A percentile compares a stretch with the other conserved stretches of the same genome.
Evolutionary conservation across 345 rosid genomes (phyloP).

Genomic region (Corchorus capsularis): DNA sequence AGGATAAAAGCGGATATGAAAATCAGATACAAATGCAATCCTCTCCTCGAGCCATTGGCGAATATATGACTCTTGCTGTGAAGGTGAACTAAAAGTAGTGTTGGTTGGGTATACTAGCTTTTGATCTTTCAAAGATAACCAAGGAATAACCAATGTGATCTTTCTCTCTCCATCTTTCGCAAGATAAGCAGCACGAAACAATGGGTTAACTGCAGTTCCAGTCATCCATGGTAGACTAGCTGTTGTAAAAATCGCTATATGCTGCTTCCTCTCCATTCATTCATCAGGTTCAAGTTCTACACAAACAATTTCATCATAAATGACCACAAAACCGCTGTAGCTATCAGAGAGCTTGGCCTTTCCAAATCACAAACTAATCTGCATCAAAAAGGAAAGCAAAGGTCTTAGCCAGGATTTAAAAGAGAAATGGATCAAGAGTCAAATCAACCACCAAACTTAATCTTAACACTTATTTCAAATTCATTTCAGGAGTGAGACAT

Average conservation of each 20-base stretch:
- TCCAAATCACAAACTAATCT: not conserved
- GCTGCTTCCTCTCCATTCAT: constrained; percentile 61
- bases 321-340: not conserved
- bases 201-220: constrained; percentile 94
- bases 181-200: constrained; percentile 94
- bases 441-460: not conserved
- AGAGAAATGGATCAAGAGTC: not conserved
- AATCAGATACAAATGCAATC: constrained; percentile 48
- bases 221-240: constrained; percentile 99
- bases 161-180: constrained; percentile 64
- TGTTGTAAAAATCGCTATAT: constrained; percentile 84
- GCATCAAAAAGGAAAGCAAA: not conserved
- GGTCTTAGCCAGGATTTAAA: not conserved
- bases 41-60: constrained; percentile 84
- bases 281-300: constrained; percentile 24
- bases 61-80: constrained; percentile 72
- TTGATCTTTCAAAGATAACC: constrained; percentile 79
- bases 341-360: not conserved
- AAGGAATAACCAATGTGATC: constrained; percentile 90
- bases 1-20: constrained; percentile 72
- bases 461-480: not conserved
- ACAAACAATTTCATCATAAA: constrained; percentile 1
- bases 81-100: constrained; percentile 60
- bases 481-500: not conserved
- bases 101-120: constrained; percentile 64